Evolutionary conservation across 495 filamentous ascomycete genomes (phyloP).

Genomic region (Xylaria venustula): DNA sequence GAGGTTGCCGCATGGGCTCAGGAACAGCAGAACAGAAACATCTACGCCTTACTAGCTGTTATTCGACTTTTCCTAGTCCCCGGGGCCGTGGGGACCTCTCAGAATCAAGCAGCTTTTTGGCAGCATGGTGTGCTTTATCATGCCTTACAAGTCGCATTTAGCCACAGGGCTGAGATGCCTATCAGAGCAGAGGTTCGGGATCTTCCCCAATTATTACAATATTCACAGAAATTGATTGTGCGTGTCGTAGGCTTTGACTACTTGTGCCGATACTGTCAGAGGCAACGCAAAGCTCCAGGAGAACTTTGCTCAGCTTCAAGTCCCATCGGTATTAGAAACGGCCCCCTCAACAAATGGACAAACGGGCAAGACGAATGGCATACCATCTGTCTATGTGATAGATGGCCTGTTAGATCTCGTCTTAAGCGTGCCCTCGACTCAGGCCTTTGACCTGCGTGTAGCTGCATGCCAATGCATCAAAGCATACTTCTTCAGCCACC

Average conservation of each 20-base stretch:
- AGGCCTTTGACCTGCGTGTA: constrained; percentile 74
- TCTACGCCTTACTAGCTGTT: constrained; percentile 85
- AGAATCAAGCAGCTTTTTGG: constrained; percentile 85
- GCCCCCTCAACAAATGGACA: constrained; percentile 42
- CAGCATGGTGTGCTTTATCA: constrained; percentile 78
- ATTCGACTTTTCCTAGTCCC: constrained; percentile 79
- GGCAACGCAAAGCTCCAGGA: constrained; percentile 81
- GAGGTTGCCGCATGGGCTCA: constrained; percentile 70
- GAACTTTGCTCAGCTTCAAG: constrained; percentile 79
- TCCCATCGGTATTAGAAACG: constrained; percentile 54
- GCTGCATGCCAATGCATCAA: constrained; percentile 87
- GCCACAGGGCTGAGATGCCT: constrained; percentile 65
- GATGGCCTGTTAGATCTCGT: constrained; percentile 89
- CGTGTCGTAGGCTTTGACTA: constrained; percentile 64
- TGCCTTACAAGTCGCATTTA: constrained; percentile 81
- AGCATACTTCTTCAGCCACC: constrained; percentile 82
- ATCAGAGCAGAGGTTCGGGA: constrained; percentile 75
- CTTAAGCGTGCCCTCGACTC: constrained; percentile 62
- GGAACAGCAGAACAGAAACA: constrained; percentile 81
- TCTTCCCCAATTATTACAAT: constrained; percentile 21
- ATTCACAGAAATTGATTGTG: constrained; percentile 24
- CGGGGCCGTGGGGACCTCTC: constrained; percentile 73
- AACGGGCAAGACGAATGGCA: constrained; percentile 41
- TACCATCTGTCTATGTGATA: constrained; percentile 78
- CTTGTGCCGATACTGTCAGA: constrained; percentile 85